phyloP scores from a whole-genome alignment of 2,329 filamentous ascomycete genomes.

The Exophiala calicioides region DNA sequence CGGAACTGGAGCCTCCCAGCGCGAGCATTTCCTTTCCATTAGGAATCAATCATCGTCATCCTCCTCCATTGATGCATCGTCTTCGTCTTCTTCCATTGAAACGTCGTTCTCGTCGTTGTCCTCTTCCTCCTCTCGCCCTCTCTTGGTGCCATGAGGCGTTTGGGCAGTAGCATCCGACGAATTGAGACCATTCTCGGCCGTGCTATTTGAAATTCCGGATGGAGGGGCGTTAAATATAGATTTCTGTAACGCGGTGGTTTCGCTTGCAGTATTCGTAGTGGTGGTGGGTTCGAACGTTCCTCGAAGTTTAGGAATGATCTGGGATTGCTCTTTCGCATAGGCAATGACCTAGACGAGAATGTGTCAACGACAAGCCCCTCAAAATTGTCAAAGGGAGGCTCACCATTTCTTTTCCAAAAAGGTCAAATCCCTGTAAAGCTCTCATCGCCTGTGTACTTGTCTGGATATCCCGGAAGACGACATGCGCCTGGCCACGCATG shows the following conservation, averaged over 20 bases:
- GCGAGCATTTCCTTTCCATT: too few species aligned
- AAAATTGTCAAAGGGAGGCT: slow-evolving; percentile 5
- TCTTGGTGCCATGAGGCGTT: slow-evolving; percentile 64
- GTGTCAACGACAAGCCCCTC: slow-evolving; percentile 14
- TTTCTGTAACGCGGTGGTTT: slow-evolving; percentile 74
- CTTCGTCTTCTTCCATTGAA: slow-evolving; percentile 68
- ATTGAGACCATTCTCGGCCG: slow-evolving; percentile 41
- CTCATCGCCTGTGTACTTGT: slow-evolving; percentile 94
- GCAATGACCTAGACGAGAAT: slow-evolving; percentile 69
- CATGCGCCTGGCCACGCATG: slow-evolving; percentile 94
- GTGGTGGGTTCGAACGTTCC: slow-evolving; percentile 78
- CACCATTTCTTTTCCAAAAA: slow-evolving; percentile 79
- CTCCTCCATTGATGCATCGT: slow-evolving; percentile 69
- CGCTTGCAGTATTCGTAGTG: slow-evolving; percentile 53
- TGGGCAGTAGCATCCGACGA: slow-evolving; percentile 57
- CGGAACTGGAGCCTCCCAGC: too few species aligned
- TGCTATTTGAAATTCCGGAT: slow-evolving; percentile 51
- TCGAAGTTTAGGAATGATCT: slow-evolving; percentile 86
- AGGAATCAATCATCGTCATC: slow-evolving; percentile 67
- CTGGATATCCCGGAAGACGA: slow-evolving; percentile 86
- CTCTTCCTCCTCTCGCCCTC: slow-evolving; percentile 67
- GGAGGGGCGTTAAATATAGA: slow-evolving; percentile 72
- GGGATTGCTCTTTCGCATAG: slow-evolving; percentile 87
- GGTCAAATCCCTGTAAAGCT: slow-evolving; percentile 78
- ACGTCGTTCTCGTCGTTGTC: slow-evolving; percentile 60